Base-by-base conservation (phyloP, 2,329 filamentous ascomycete genomes). In the Dryadomyces quercivorus region DNA sequence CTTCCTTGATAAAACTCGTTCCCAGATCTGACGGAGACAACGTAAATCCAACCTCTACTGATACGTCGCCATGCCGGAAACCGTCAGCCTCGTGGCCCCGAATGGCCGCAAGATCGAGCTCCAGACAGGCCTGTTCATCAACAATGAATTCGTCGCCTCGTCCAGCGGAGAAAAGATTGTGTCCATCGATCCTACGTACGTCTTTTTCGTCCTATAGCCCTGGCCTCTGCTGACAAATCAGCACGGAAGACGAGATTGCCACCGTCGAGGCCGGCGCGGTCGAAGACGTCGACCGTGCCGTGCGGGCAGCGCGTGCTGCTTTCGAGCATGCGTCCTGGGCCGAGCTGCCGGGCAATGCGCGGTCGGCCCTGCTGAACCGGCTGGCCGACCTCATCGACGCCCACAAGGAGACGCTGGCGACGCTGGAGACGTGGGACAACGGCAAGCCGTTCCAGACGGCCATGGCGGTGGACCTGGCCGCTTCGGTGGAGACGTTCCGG, bases 391-490 rank as follows among this genome's bases (percentile, higher is more conserved):
- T 76, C 3, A 62, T 75, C 34, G 69, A 72, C 38, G 58, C 64
- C 48, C 61, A 73, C 59, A 57, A 62, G 20, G 59, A 65, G 31
- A 61, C 59, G 2, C 63, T 74, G 5, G 67, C 76, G 53, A 74
- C 72, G 0, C 64, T 77, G 20, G 71, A 94, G 69, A 87, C 88
- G 0, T 92, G 86, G 86, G 88, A 93, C 64, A 91, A 90, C 61
- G 88, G 85, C 65, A 87, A 88, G 65, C 82, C 85, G 1, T 57
- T 57, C 54, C 10, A 31, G 2, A 55, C 57, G 5, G 55, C 54
- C 6, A 52, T 54, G 21, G 42, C 51, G 48, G 55, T 55, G 34
- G 58, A 59, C 44, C 12, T 58, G 7, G 16, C 31, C 15, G 56
- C 56, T 20, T 48, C 56, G 13, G 61, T 68, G 5, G 62, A 61